A percentile compares a stretch with the other conserved stretches of the same genome.
These are phyloP conservation scores for Huntiella decipiens DNA, from an alignment of 2,329 filamentous ascomycete genomes.

Conservation along the genomic window DNA sequence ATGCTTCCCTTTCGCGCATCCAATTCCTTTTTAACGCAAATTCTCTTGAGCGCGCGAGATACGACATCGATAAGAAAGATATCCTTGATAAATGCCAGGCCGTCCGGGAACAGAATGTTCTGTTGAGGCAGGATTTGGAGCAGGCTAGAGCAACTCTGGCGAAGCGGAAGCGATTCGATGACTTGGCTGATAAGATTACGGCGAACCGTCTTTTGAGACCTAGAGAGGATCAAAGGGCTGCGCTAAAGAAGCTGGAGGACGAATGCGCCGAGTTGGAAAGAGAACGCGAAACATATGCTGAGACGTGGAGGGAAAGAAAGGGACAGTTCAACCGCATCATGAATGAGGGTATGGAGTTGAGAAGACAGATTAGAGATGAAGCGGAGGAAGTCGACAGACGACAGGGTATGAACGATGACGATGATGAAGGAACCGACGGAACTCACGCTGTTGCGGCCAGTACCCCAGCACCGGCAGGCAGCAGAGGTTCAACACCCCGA, in stretches of 20 bases:
- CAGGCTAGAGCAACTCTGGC: slow-evolving; percentile 56
- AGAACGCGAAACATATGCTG: slow-evolving; percentile 64
- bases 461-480: slow-evolving; percentile 27
- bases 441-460: slow-evolving; percentile 26
- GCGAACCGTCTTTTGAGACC: slow-evolving; percentile 60
- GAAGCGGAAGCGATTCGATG: slow-evolving; percentile 71
- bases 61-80: slow-evolving; percentile 58
- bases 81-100: slow-evolving; percentile 62
- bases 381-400: slow-evolving; percentile 83
- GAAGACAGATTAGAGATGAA: slow-evolving; percentile 76
- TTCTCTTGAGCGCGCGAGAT: slow-evolving; percentile 62
- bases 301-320: slow-evolving; percentile 66
- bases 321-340: slow-evolving; percentile 80
- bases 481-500: slow-evolving; percentile 17
- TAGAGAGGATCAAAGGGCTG: slow-evolving; percentile 63
- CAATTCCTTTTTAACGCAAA: slow-evolving; percentile 78
- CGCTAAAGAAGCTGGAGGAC: slow-evolving; percentile 63
- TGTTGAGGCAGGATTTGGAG: slow-evolving; percentile 56
- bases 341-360: slow-evolving; percentile 72
- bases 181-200: slow-evolving; percentile 71
- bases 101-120: slow-evolving; percentile 55
- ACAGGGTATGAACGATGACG: slow-evolving; percentile 59
- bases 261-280: slow-evolving; percentile 76
- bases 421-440: slow-evolving; percentile 37
- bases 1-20: slow-evolving; percentile 68